phyloP scores from a whole-genome alignment of 2,329 filamentous ascomycete species.

The Juglanconis sp. region DNA sequence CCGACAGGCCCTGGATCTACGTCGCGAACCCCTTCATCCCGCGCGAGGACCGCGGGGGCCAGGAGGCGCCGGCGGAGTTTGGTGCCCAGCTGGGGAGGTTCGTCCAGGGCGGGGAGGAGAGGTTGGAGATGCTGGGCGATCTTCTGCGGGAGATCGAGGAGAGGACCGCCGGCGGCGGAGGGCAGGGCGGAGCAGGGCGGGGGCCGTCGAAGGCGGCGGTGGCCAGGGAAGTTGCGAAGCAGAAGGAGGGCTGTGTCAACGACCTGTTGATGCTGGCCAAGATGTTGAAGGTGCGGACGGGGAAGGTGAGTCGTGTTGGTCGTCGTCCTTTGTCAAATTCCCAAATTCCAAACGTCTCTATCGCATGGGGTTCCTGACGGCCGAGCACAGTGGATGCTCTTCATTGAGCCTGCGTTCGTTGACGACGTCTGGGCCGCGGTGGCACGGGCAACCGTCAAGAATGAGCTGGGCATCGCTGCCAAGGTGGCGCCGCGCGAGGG shows the following conservation, averaged over 20 bases:
- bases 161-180: slow-evolving; percentile 14
- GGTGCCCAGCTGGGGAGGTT: slow-evolving; percentile 48
- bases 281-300: slow-evolving; percentile 54
- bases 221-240: slow-evolving; percentile 46
- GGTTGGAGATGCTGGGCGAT: slow-evolving; percentile 41
- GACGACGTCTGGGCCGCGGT: slow-evolving; percentile 64
- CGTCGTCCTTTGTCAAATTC: slow-evolving; percentile 24
- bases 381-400: slow-evolving; percentile 67
- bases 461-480: slow-evolving; percentile 67
- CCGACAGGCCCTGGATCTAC: slow-evolving; percentile 65
- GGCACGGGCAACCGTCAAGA: slow-evolving; percentile 63
- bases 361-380: not conserved
- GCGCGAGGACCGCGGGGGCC: slow-evolving; percentile 39
- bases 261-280: slow-evolving; percentile 62
- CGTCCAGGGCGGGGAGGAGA: slow-evolving; percentile 48
- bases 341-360: slow-evolving; percentile 20
- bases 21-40: slow-evolving; percentile 61
- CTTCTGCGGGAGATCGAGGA: slow-evolving; percentile 48
- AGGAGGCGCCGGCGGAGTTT: slow-evolving; percentile 46
- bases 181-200: not conserved
- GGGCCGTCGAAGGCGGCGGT: slow-evolving; percentile 32
- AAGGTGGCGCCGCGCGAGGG: slow-evolving; percentile 65
- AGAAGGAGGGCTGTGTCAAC: slow-evolving; percentile 45
- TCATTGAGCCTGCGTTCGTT: slow-evolving; percentile 52
- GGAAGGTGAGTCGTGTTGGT: slow-evolving; percentile 53